Base-by-base conservation (phyloP, 2,329 filamentous ascomycete species). In the Penicillium crustosum region DNA sequence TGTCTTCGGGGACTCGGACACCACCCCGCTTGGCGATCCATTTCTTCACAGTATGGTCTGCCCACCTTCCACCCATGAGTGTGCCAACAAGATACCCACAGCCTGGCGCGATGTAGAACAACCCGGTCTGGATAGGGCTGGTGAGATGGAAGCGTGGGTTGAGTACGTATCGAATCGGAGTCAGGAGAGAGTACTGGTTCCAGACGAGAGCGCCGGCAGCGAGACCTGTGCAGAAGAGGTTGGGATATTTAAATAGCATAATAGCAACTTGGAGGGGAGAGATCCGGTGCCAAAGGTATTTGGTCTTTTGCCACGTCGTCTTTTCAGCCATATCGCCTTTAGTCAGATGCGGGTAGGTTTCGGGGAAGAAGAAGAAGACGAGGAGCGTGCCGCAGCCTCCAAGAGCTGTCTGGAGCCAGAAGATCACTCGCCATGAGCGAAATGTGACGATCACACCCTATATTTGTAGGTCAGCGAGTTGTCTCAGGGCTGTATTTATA, bases 381-480 rank as follows among this genome's bases (percentile, higher is more conserved):
- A 87, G 81, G 0, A 86, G 21, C 0, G 82, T 78, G 0, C 84
- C 86, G 0, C 82, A 68, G 2, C 83, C 88, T 0, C 86, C 86
- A 6, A 91, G 79, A 0, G 83, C 89, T 0, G 86, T 85, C 68
- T 92, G 89, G 0, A 93, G 78, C 86, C 88, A 92, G 76, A 91
- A 92, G 53, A 92, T 90, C 42, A 84, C 83, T 19, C 88, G 81
- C 90, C 90, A 93, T 2, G 81, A 83, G 7, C 81, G 80, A 72
- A 86, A 91, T 0, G 89, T 92, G 17, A 92, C 88, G 50, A 93
- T 90, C 44, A 91, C 86, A 25, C 89, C 90, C 54, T 89, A 85
- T 8, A 89, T 27, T 41, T 10, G 73, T 62, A 87, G 86, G 10
- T 45, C 17, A 60, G 0, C 85, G 84, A 13, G 8, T 45, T 51